Evolutionary conservation across 2,329 filamentous ascomycete genomes (phyloP).

Genomic region (Sporothrix globosa): DNA sequence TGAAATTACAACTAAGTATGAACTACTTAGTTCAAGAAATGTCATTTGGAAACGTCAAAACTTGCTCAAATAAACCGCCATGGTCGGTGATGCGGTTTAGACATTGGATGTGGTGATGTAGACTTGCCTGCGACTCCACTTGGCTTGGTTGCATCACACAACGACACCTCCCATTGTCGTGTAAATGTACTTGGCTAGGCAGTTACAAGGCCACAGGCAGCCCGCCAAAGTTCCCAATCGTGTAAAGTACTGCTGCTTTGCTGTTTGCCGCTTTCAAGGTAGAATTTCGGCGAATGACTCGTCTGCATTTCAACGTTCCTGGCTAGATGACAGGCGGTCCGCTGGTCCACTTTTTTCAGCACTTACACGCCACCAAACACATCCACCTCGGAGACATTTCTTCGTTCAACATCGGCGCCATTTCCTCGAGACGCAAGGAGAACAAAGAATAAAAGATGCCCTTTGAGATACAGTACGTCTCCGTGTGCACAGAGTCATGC

Average conservation of each 20-base stretch:
- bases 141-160: background rate
- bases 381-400: background rate
- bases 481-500: too few relatives aligned
- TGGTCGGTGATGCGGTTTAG: background rate
- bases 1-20: background rate
- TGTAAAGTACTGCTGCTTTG: background rate
- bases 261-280: too few relatives aligned
- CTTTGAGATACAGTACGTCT: too few relatives aligned
- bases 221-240: background rate
- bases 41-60: background rate
- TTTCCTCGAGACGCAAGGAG: background rate
- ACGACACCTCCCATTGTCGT: background rate
- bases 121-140: background rate
- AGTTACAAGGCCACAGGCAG: background rate
- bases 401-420: background rate
- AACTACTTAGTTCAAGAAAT: background rate
- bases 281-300: background rate
- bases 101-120: background rate
- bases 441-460: background rate
- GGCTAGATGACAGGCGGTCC: background rate
- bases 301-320: background rate
- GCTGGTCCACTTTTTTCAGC: constrained; percentile 10
- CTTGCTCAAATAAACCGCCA: background rate
- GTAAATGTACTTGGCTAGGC: background rate
- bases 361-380: background rate